Evolutionary conservation across 2,329 filamentous ascomycete genomes (phyloP), one percentile per base, ranked within the genome.

Genomic region (Emergomyces pasteurianus): DNA sequence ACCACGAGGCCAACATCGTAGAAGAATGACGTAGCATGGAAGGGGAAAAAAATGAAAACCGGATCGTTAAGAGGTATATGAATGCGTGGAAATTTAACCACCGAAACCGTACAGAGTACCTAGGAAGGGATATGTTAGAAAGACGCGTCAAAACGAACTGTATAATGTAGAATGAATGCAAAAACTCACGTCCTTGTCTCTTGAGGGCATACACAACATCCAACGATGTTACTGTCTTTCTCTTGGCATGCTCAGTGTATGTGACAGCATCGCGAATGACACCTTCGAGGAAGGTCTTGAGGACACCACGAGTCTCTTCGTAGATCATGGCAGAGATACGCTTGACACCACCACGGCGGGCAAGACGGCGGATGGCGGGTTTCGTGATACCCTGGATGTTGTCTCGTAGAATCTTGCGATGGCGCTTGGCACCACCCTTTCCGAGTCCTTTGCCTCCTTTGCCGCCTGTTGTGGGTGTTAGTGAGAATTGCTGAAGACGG

Each of bases 341-440:
- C 90, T 96, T 96, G 85, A 96, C 92, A 92, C 92, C 92, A 80
- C 92, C 92, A 94, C 92, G 91, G 81, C 92, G 92, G 68, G 92
- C 92, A 77, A 96, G 91, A 95, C 92, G 92, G 74, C 92, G 88
- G 80, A 96, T 96, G 73, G 92, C 92, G 72, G 92, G 92, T 89
- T 96, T 96, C 75, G 92, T 96, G 77, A 96, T 96, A 81, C 92
- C 92, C 83, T 96, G 92, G 76, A 96, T 96, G 89, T 96, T 96
- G 88, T 96, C 92, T 81, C 92, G 90, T 79, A 96, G 85, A 83
- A 96, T 96, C 89, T 96, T 96, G 75, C 92, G 87, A 83, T 96
- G 92, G 81, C 92, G 92, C 89, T 96, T 97, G 80, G 92, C 92
- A 79, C 92, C 92, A 69, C 92, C 92, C 87, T 96, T 96, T 78